Evolutionary conservation across 352 stramenopile genomes (phyloP), one percentile per base, ranked within the genome.

Genomic region (Globisporangium rhizosaccharum): DNA sequence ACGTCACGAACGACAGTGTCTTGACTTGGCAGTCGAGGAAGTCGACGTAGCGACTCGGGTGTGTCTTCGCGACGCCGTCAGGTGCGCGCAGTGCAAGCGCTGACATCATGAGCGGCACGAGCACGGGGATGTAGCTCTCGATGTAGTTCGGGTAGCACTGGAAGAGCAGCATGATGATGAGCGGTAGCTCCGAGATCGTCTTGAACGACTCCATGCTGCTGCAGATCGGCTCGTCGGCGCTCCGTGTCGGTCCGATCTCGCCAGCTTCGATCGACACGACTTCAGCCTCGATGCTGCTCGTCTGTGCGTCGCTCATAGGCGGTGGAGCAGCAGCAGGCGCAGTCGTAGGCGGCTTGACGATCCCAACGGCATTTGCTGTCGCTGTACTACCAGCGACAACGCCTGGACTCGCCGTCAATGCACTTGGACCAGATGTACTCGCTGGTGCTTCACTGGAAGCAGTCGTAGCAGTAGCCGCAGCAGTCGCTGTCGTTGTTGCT

Each of bases 151-250:
- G 94, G 73, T 99, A 98, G 54, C 98, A 93, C 75, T 99, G 96
- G 61, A 99, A 99, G 42, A 99, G 86, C 50, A 99, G 73, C 92
- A 99, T 99, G 58, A 99, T 96, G 70, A 98, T 98, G 46, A 98
- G 72, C n/a, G 96, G 96, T 57, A 97, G 90, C 74, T 99, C 97
- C 7, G 91, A 97, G 47, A 99, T 88, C 18, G 98, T 95, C 65
- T 96, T 96, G 71, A 97, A 98, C 37, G 90, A 97, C 63, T 97
- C 88, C 60, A 93, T 75, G 62, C 84, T 91, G 62, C 76, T 87
- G 58, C 76, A 90, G 9, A 97, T 72, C 6, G 66, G 68, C n/a
- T 90, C 75, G 25, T 81, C 71, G 12, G 57, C 53, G 25, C 50
- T 63, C 9, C 58, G 55, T 12, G 5, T n/a, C 41, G 56, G 57